Base-by-base conservation (phyloP, 306 rosid species). In the Parietaria judaica region DNA sequence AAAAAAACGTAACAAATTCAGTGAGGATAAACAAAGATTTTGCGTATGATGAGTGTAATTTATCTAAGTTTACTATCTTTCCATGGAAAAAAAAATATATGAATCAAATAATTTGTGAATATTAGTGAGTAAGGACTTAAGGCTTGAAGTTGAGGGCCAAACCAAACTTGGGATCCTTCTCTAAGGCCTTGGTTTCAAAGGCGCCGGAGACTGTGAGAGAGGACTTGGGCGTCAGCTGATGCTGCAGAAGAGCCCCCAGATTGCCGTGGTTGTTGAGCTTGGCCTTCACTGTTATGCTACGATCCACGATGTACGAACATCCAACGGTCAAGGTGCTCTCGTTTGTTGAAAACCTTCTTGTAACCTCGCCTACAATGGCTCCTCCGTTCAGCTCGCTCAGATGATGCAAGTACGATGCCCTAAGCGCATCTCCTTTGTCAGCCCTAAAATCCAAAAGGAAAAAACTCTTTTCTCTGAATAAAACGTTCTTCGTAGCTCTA, bases 101-200 rank as follows among this genome's bases (percentile, higher is more conserved):
- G 50, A 39, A 44, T 9, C 10, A 38, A 43, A 11, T 14, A 17
- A 41, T 6, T 59, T 60, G 8, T 60, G 37, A 16, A 60, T 17
- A 15, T 3, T 6, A 41, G 44, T 58, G 4, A 13, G 13, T 14
- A 4, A 17, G 4, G 12, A 0, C 4, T 14, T 58, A 60, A 56
- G 54, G 74, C 37, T 15, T 54, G 46, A 70, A 45, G 37, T 38
- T 34, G 54, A 70, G 51, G 36, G 58, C 63, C 69, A 70, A 34
- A 1, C 74, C 74, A 63, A 63, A 54, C 51, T 56, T 70, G 41
- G 64, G 74, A 46, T 38, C 58, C 57, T 50, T 56, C 58, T 63
- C 58, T 39, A 56, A 51, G 37, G 64, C 58, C 56, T 47, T 47
- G 52, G 74, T 63, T 23, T 56, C 67, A 35, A 56, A 70, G 17